These are phyloP conservation scores for Salvia rosmarinus DNA, from an alignment of 257 asterid species.

Conservation along the genomic window DNA sequence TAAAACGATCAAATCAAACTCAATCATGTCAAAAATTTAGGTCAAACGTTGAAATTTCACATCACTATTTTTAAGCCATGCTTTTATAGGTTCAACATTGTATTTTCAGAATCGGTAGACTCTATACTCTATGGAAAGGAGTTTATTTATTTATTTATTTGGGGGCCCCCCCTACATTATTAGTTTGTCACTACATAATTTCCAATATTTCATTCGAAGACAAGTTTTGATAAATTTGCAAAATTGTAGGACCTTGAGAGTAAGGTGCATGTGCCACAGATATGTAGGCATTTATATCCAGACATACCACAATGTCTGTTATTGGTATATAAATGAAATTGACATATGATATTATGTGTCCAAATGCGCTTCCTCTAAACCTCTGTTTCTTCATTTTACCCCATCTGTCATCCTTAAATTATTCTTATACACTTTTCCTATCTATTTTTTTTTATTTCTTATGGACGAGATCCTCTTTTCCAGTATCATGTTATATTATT, in stretches of 20 bases:
- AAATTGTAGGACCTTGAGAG: background rate
- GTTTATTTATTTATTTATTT: background rate
- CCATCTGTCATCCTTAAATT: too few relatives aligned
- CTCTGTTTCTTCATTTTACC: too few relatives aligned
- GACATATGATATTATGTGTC: constrained; percentile 52
- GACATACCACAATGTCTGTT: constrained; percentile 65
- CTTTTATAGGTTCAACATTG: constrained; percentile 6
- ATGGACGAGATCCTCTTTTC: too few relatives aligned
- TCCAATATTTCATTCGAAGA: too few relatives aligned
- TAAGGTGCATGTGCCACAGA: constrained; percentile 50
- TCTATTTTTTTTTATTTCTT: too few relatives aligned
- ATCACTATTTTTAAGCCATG: background rate
- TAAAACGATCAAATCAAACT: too few relatives aligned
- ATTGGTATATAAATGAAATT: constrained; percentile 33
- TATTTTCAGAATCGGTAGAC: constrained; percentile 7
- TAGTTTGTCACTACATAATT: background rate
- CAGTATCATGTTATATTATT: too few relatives aligned
- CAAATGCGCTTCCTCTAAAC: constrained; percentile 30
- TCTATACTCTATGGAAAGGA: constrained; percentile 17
- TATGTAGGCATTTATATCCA: constrained; percentile 37
- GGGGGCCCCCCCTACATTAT: constrained; percentile 4
- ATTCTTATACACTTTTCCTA: too few relatives aligned
- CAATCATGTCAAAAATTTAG: too few relatives aligned
- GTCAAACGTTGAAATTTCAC: too few relatives aligned
- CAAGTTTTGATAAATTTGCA: too few relatives aligned